Conservation (phyloP, 1,139 yeast species). For the Trichomonascaceae sp. region DNA sequence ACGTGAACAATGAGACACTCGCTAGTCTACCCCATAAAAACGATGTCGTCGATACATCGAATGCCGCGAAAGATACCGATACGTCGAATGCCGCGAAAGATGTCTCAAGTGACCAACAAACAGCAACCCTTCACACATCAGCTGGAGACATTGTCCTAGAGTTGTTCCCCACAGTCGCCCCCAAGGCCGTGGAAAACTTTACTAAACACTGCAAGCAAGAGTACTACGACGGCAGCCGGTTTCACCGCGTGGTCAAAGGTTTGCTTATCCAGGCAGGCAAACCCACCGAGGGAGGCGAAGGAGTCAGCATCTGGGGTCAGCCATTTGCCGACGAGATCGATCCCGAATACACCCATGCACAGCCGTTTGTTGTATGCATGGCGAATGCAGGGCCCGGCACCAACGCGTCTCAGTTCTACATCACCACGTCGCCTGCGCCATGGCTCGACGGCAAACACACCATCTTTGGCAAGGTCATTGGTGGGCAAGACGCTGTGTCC, state of each 20-base stretch:
- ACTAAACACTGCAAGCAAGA: constrained; percentile 26
- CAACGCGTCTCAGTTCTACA: constrained; percentile 54
- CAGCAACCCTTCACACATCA: constrained; percentile 31
- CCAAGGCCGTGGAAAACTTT: constrained; percentile 35
- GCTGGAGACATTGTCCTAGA: constrained; percentile 33
- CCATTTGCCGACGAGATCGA: constrained; percentile 34
- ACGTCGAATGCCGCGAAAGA: too few relatives aligned
- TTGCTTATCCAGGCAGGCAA: constrained; percentile 42
- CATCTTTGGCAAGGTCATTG: constrained; percentile 43
- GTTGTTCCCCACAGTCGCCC: constrained; percentile 29
- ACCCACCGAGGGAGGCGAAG: constrained; percentile 37
- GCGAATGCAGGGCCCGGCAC: constrained; percentile 53
- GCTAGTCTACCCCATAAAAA: too few relatives aligned
- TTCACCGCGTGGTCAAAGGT: constrained; percentile 35
- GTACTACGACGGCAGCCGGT: constrained; percentile 31
- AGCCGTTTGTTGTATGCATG: constrained; percentile 39
- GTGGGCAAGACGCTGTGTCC: constrained; percentile 26
- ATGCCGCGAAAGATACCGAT: not conserved
- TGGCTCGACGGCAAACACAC: constrained; percentile 47
- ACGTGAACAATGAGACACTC: too few relatives aligned
- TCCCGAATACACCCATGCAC: constrained; percentile 27
- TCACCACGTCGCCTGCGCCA: constrained; percentile 32
- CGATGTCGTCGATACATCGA: not conserved
- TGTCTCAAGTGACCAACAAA: not conserved
- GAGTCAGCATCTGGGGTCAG: constrained; percentile 32